phyloP scores from a whole-genome alignment of 1,139 yeast species.

The Debaryomyces psychrophilus region DNA sequence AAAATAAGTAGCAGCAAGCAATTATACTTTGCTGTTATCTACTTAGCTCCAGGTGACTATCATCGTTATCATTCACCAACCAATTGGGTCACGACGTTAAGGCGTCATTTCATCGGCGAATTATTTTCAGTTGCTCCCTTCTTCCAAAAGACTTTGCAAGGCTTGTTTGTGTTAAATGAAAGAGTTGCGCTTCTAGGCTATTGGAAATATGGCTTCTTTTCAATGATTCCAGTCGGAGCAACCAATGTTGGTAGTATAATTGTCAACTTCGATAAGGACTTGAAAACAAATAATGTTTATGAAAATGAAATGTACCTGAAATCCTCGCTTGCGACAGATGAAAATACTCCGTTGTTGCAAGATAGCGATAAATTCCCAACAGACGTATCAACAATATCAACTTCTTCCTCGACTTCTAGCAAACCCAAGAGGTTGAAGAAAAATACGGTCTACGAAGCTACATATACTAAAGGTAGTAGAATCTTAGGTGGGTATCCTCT shows the following conservation, averaged over 20 bases:
- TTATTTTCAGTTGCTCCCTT: constrained; percentile 95
- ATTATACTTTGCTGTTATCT: constrained; percentile 86
- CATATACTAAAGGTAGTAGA: constrained; percentile 78
- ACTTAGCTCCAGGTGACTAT: constrained; percentile 97
- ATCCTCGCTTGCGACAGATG: constrained; percentile 19
- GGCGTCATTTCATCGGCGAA: constrained; percentile 97
- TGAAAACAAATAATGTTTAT: constrained; percentile 77
- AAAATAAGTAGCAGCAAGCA: constrained; percentile 48
- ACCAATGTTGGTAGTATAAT: constrained; percentile 96
- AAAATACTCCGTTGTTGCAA: constrained; percentile 38
- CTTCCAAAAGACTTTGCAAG: constrained; percentile 84
- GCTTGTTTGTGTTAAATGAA: constrained; percentile 89
- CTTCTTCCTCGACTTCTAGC: constrained; percentile 21
- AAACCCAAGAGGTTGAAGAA: constrained; percentile 53
- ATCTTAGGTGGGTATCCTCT: constrained; percentile 89
- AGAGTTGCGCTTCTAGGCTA: constrained; percentile 93
- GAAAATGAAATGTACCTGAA: constrained; percentile 54
- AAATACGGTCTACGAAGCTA: constrained; percentile 92
- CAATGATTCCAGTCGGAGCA: constrained; percentile 99
- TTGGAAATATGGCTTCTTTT: constrained; percentile 96
- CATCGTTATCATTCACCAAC: constrained; percentile 97
- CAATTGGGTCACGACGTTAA: constrained; percentile 90
- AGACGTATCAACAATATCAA: constrained; percentile 20
- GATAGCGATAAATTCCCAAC: constrained; percentile 15
- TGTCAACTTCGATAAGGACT: constrained; percentile 87